Conservation (phyloP, 164 flowering plant species). For the Vitis riparia region DNA sequence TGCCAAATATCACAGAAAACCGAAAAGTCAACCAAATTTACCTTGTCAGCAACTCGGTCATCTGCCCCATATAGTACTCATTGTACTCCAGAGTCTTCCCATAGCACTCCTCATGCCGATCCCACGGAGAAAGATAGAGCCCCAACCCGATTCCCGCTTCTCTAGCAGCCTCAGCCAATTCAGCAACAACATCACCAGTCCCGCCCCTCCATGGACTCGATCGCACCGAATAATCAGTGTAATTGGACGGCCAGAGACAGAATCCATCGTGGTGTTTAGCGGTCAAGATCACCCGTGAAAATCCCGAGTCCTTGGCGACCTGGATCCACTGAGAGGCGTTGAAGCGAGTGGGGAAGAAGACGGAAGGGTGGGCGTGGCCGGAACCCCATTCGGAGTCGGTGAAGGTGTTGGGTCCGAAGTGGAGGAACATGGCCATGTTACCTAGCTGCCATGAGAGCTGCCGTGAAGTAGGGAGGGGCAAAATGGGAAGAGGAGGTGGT, state of each 20-base stretch:
- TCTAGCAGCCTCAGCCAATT: slow-evolving; percentile 65
- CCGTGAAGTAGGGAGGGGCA: slow-evolving; percentile 77
- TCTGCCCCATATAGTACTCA: slow-evolving; percentile 82
- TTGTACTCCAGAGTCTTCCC: slow-evolving; percentile 85
- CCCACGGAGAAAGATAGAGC: slow-evolving; percentile 95
- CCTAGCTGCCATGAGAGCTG: slow-evolving; percentile 89
- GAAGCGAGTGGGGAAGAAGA: slow-evolving; percentile 65
- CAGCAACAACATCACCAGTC: slow-evolving; percentile 73
- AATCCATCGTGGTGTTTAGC: slow-evolving; percentile 98
- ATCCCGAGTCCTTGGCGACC: slow-evolving; percentile 69
- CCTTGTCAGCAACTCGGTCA: slow-evolving; percentile 94
- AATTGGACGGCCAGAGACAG: slow-evolving; percentile 88
- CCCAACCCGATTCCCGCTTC: slow-evolving; percentile 67
- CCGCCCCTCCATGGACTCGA: slow-evolving; percentile 76
- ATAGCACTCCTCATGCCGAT: slow-evolving; percentile 76
- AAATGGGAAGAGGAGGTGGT: slow-evolving; percentile 82
- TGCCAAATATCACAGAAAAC: background rate
- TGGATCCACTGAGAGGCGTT: slow-evolving; percentile 80
- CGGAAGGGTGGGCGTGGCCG: slow-evolving; percentile 65
- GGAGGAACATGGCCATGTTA: slow-evolving; percentile 81
- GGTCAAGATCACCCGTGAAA: slow-evolving; percentile 69
- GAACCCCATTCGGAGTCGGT: slow-evolving; percentile 92
- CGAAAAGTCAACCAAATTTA: slow-evolving; percentile 13
- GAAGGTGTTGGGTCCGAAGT: slow-evolving; percentile 96
- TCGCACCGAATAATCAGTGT: slow-evolving; percentile 78